These are phyloP conservation scores for Alternaria ventricosa DNA, from an alignment of 2,329 filamentous ascomycete genomes.

Conservation along the genomic window DNA sequence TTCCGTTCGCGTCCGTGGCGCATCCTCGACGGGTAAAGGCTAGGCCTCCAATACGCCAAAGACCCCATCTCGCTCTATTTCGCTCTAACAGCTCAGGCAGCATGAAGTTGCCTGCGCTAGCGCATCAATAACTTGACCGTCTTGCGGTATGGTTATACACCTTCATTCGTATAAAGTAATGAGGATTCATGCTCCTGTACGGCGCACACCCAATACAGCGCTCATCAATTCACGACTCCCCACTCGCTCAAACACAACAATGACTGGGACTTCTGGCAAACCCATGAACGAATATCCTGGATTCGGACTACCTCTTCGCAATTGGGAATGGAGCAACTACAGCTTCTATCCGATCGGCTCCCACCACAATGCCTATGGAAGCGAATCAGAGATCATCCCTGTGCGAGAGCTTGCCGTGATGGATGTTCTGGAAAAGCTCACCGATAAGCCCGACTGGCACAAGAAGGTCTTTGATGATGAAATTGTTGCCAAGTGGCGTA, in stretches of 20 bases:
- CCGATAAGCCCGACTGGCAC: slow-evolving; percentile 51
- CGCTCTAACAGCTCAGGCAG: neutral
- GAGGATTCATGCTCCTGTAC: neutral
- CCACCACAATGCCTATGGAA: slow-evolving; percentile 10
- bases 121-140: neutral
- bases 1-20: neutral
- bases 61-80: neutral
- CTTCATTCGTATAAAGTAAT: neutral
- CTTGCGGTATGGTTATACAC: no score
- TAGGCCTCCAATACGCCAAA: neutral
- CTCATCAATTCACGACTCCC: neutral
- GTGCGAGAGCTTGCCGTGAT: slow-evolving; percentile 51
- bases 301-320: slow-evolving; percentile 24
- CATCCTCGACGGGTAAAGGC: neutral
- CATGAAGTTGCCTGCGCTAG: neutral
- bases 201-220: neutral
- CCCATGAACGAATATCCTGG: slow-evolving; percentile 21
- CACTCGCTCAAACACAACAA: neutral
- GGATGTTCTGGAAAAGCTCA: slow-evolving; percentile 49
- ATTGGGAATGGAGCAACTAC: neutral
- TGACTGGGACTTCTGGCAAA: neutral
- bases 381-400: slow-evolving; percentile 23
- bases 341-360: slow-evolving; percentile 24
- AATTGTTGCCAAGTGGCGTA: slow-evolving; percentile 32
- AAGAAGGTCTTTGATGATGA: slow-evolving; percentile 48